phyloP scores from a whole-genome alignment of 2,329 filamentous ascomycete species.

The Torrubiella hemipterigena region DNA sequence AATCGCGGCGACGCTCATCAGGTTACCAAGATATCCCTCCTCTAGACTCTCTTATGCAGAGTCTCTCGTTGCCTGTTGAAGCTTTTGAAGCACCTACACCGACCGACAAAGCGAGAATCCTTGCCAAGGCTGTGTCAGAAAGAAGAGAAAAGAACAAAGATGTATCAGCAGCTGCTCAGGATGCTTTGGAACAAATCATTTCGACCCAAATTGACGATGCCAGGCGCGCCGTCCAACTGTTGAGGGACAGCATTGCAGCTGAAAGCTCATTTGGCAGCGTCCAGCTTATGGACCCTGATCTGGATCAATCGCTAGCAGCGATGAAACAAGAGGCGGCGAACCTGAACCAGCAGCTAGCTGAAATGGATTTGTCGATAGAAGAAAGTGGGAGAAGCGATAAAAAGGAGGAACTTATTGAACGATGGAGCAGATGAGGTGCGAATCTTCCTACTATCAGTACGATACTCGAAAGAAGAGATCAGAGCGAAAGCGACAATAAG shows the following conservation, averaged over 20 bases:
- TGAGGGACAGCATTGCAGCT: conserved; percentile 39
- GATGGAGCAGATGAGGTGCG: conserved; percentile 16
- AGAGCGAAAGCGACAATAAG: too few relatives aligned
- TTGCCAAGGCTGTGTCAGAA: conserved; percentile 25
- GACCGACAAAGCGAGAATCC: conserved; percentile 14
- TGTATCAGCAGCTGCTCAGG: conserved; percentile 33
- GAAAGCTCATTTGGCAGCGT: conserved; percentile 38
- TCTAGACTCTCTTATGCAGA: conserved; percentile 34
- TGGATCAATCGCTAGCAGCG: conserved; percentile 36
- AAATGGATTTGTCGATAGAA: conserved; percentile 23
- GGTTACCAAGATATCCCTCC: conserved; percentile 24
- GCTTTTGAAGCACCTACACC: conserved; percentile 14
- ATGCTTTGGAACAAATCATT: conserved; percentile 33
- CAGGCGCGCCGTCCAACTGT: conserved; percentile 32
- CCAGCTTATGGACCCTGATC: conserved; percentile 38
- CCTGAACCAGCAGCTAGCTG: conserved; percentile 24
- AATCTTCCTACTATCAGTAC: too few relatives aligned
- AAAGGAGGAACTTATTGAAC: conserved; percentile 31
- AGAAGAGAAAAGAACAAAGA: conserved; percentile 29
- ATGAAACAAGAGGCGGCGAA: conserved; percentile 31
- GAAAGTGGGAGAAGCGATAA: conserved; percentile 30
- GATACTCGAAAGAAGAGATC: too few relatives aligned
- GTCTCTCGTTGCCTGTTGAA: conserved; percentile 31
- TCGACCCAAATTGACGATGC: conserved; percentile 33
- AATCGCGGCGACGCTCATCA: conserved; percentile 21